phyloP scores from a whole-genome alignment of 306 rosid species.

The Styphnolobium japonicum region DNA sequence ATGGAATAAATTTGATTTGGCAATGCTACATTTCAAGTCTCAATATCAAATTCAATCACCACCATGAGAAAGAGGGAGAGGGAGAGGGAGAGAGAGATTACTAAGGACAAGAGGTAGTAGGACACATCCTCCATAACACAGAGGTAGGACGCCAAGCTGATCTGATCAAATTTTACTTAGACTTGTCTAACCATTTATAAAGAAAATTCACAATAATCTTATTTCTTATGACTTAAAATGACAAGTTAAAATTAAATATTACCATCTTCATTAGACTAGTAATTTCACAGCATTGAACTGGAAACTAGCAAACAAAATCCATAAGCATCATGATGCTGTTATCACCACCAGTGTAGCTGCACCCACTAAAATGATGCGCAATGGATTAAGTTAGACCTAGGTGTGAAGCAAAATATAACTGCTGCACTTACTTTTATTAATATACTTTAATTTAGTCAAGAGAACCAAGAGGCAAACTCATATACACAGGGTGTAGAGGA shows the following conservation, averaged over 20 bases:
- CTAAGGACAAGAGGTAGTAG: neutral
- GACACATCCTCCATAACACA: neutral
- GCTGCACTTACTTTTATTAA: neutral
- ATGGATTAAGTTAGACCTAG: neutral
- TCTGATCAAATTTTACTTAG: neutral
- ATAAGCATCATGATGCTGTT: neutral
- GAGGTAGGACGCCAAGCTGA: neutral
- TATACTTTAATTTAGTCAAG: neutral
- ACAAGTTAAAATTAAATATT: neutral
- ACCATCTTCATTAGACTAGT: neutral
- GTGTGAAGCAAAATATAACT: neutral
- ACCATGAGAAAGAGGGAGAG: neutral
- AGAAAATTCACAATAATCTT: neutral
- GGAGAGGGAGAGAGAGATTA: neutral
- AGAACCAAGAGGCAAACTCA: neutral
- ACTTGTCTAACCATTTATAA: neutral
- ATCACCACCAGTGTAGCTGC: neutral
- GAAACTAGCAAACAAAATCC: constrained; percentile 2
- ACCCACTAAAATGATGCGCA: neutral
- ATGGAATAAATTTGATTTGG: neutral
- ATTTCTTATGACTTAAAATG: neutral
- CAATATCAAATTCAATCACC: neutral
- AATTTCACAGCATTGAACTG: neutral
- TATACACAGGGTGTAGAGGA: neutral
- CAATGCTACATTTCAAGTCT: neutral